These are phyloP conservation scores for Nemania sp. DNA, from an alignment of 2,329 filamentous ascomycete species.

Conservation along the genomic window DNA sequence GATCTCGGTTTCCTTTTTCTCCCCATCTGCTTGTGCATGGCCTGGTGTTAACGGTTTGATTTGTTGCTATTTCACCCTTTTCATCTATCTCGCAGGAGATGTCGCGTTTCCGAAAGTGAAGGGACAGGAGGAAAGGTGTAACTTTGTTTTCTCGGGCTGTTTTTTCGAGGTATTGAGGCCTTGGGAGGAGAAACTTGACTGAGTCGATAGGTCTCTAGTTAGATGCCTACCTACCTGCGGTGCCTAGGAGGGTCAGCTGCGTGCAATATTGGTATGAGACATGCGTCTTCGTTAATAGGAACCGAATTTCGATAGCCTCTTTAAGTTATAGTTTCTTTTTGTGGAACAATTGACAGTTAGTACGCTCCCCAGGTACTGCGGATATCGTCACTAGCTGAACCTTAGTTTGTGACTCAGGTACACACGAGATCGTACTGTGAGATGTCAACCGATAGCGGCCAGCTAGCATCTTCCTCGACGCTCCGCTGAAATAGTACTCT, in stretches of 20 bases:
- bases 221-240: constrained; percentile 1
- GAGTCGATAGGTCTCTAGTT: constrained; percentile 10
- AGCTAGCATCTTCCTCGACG: not conserved
- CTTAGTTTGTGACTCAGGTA: too few species aligned
- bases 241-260: not conserved
- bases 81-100: not conserved
- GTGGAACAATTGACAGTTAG: not conserved
- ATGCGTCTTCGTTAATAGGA: constrained; percentile 1
- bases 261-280: not conserved
- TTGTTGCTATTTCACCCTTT: not conserved
- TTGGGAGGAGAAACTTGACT: not conserved
- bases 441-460: too few species aligned
- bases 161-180: not conserved
- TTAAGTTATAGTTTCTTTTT: not conserved
- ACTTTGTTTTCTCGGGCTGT: not conserved
- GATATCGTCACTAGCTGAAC: not conserved
- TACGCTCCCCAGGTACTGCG: not conserved
- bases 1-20: not conserved
- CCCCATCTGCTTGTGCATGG: constrained; percentile 12
- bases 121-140: not conserved
- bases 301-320: not conserved
- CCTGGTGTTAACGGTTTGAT: constrained; percentile 14
- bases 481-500: not conserved
- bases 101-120: not conserved
- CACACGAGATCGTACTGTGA: too few species aligned